Base-by-base conservation (phyloP, 371 early-diverging fungal genomes). In the Mucor plumbeus region DNA sequence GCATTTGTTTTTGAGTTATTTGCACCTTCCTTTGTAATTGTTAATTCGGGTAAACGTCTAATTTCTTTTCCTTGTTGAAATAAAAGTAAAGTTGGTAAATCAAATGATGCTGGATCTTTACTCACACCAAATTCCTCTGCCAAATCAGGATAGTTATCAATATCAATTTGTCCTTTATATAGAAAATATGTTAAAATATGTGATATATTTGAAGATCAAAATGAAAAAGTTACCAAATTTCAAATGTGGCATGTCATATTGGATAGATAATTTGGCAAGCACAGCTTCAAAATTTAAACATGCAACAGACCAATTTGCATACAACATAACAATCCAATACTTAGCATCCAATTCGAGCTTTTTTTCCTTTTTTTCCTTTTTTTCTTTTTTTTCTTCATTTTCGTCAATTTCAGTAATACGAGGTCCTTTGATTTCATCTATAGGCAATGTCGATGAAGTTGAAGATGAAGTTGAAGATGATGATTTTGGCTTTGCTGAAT, bases 241-340 rank as follows among this genome's bases (percentile, higher is more conserved):
- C 34, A 80, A 47, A 47, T 81, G 77, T 36, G 72, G 70, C 9
- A 64, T 71, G 34, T 65, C 70, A 44, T 81, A 84, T 31, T 78
- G 35, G 1, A 84, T 59, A 1, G 84, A 84, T 33, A 84, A 56
- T 14, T 80, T 74, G 7, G 84, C 84, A 33, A 84, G 56, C 4
- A 84, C 80, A 11, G 77, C 80, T 59, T 84, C 84, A 67, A 84
- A 84, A 68, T 84, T 84, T 36, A 81, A 75, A 61, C 82, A 84
- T 5, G 82, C 64, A 5, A 84, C 70, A 1, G 84, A 84, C 84
- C 84, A 84, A 60, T 78, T 78, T 4, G 82, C 84, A 69, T 81
- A 81, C 13, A 84, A 44, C 78, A 84, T 78, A n/a, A 81, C 73
- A 54, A 81, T 65, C 80, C 82, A 84, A 36, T 84, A 81, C 26